Conservation (phyloP, 2,329 filamentous ascomycete species). For the Dryadomyces quercivorus region DNA sequence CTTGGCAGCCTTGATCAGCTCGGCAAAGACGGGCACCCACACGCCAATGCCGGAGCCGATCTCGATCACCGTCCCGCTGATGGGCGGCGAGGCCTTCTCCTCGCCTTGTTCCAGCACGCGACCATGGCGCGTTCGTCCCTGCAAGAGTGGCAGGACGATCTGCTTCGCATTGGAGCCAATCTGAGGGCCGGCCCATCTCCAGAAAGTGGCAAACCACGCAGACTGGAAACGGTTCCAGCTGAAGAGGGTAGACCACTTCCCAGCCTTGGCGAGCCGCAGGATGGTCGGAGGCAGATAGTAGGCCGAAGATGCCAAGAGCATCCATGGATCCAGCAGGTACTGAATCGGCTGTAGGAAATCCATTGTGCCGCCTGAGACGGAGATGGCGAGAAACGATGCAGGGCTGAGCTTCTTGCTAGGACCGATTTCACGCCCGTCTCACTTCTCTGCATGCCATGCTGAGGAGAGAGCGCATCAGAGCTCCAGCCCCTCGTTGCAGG, state of each 20-base stretch:
- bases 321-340: constrained; percentile 33
- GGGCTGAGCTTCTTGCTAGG: too few relatives aligned
- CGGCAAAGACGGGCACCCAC: constrained; percentile 42
- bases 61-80: constrained; percentile 44
- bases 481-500: too few relatives aligned
- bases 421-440: too few relatives aligned
- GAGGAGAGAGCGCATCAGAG: too few relatives aligned
- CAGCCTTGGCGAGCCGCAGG: constrained; percentile 23
- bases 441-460: too few relatives aligned
- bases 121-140: constrained; percentile 32
- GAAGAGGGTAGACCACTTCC: constrained; percentile 25
- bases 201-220: constrained; percentile 51
- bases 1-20: not conserved
- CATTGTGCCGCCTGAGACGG: not conserved
- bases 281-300: constrained; percentile 41
- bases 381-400: too few relatives aligned
- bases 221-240: constrained; percentile 28
- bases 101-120: constrained; percentile 17
- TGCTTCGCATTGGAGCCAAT: constrained; percentile 28
- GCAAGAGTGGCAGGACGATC: constrained; percentile 40
- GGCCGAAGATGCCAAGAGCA: constrained; percentile 37
- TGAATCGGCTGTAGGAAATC: constrained; percentile 10
- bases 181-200: constrained; percentile 39
- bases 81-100: constrained; percentile 19
- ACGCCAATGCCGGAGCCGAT: constrained; percentile 49